Base-by-base conservation (phyloP, 805 yeast species). In the Metschnikowia sp. region DNA sequence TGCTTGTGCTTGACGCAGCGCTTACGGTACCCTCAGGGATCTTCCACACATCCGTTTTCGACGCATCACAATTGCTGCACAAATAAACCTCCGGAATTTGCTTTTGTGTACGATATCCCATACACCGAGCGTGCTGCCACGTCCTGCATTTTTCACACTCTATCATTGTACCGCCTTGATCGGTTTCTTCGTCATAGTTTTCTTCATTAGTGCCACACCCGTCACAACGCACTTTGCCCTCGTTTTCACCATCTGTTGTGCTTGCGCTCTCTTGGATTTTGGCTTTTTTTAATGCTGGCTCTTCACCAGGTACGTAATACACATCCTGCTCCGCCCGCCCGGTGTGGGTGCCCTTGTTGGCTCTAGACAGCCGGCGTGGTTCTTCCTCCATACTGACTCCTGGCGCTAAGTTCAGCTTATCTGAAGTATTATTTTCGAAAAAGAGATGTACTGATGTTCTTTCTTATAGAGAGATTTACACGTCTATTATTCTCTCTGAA, bases 81-180 rank as follows among this genome's bases (percentile, higher is more conserved):
- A 55, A 53, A 59, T 84, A 83, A 10, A 58, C 52, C 10, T 75
- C 66, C 3, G 86, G 85, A 1, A 76, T 61, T 30, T 58, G 59
- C 31, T 61, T 65, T 10, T 67, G 63, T 8, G 68, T 60, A 43
- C 46, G 52, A 39, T 74, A 81, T 26, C 83, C 75, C 78, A 83
- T 72, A 62, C 91, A 85, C 45, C 60, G 66, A 31, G 78, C 76
- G 58, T 85, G 91, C 59, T 85, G 90, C 90, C 90, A 85, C 2
- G 88, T 78, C 39, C 73, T 63, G 59, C 91, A 85, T 8, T 64
- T 55, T 28, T 82, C 88, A 64, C 91, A 85, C 56, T 81, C 81
- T 28, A 84, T 76, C 86, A 83, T 82, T 10, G 69, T 70, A 11
- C 86, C 82, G 10, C 70, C 63, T 1, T 63, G 62, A 50, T 82